Conservation (phyloP, 331 rosid species). For the Ulmus americana region DNA sequence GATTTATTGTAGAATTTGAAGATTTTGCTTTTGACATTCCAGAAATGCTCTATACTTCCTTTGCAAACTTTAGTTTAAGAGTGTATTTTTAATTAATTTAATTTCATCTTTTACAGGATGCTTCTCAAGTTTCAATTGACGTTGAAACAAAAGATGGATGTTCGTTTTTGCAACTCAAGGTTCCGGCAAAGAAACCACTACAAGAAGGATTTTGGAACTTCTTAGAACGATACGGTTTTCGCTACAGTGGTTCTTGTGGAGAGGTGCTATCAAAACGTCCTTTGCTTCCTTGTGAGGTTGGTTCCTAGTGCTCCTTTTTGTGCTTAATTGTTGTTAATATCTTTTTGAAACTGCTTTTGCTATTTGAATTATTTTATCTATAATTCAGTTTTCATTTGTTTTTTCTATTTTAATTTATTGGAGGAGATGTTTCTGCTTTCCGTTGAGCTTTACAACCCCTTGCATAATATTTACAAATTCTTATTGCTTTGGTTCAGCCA, state of each 20-base stretch:
- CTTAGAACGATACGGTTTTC: slow-evolving; percentile 67
- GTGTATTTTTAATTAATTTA: neutral
- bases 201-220: slow-evolving; percentile 57
- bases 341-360: slow-evolving; percentile 3
- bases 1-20: neutral
- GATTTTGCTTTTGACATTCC: neutral
- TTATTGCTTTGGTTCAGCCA: too few relatives aligned
- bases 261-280: slow-evolving; percentile 44
- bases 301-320: slow-evolving; percentile 26
- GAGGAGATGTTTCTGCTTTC: neutral
- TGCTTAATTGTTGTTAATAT: slow-evolving; percentile 11
- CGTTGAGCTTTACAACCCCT: too few relatives aligned
- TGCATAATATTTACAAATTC: too few relatives aligned
- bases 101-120: slow-evolving; percentile 38
- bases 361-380: neutral
- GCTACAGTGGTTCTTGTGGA: slow-evolving; percentile 35
- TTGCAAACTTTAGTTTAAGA: neutral
- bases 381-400: neutral
- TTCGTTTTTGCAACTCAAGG: slow-evolving; percentile 51
- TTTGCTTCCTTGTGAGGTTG: slow-evolving; percentile 89
- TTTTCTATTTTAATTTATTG: neutral
- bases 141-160: slow-evolving; percentile 72
- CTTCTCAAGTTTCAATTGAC: slow-evolving; percentile 59
- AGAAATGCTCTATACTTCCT: neutral
- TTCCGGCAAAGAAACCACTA: slow-evolving; percentile 40